Evolutionary conservation across 108 stramenopile species (phyloP).

Genomic region (Cyclotella baltica): DNA sequence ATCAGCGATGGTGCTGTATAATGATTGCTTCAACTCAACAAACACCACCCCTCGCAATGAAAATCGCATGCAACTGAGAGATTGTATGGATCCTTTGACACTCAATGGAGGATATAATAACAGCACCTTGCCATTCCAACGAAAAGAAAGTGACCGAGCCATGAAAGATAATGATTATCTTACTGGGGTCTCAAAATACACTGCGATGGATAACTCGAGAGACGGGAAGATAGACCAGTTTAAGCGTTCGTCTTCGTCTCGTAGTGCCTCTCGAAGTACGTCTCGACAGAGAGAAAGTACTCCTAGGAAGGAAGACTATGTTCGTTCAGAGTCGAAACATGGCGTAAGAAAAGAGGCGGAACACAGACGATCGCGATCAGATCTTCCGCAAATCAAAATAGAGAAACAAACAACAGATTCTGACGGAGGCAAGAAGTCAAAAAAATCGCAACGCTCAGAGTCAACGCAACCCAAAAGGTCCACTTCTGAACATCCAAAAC

Average conservation of each 20-base stretch:
- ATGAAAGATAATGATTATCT: conserved; percentile 1
- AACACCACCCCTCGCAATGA: background rate
- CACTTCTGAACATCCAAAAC: background rate
- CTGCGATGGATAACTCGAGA: background rate
- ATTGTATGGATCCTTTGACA: background rate
- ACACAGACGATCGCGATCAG: background rate
- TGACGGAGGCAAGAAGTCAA: background rate
- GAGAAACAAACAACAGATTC: background rate
- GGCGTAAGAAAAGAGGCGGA: background rate
- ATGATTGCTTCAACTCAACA: background rate
- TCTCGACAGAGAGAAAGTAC: background rate
- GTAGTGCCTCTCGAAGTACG: background rate
- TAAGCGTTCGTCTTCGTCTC: conserved; percentile 13
- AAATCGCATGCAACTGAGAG: background rate
- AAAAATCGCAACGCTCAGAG: background rate
- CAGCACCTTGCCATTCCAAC: background rate
- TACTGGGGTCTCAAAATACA: conserved; percentile 21
- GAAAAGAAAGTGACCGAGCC: background rate
- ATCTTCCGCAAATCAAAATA: background rate
- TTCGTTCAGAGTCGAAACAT: background rate
- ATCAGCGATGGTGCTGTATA: conserved; percentile 3
- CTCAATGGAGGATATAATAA: background rate
- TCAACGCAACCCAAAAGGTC: background rate
- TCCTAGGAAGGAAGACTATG: background rate
- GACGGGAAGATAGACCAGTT: background rate